Conservation (phyloP, 2,329 filamentous ascomycete genomes). For the Alternaria alternata region DNA sequence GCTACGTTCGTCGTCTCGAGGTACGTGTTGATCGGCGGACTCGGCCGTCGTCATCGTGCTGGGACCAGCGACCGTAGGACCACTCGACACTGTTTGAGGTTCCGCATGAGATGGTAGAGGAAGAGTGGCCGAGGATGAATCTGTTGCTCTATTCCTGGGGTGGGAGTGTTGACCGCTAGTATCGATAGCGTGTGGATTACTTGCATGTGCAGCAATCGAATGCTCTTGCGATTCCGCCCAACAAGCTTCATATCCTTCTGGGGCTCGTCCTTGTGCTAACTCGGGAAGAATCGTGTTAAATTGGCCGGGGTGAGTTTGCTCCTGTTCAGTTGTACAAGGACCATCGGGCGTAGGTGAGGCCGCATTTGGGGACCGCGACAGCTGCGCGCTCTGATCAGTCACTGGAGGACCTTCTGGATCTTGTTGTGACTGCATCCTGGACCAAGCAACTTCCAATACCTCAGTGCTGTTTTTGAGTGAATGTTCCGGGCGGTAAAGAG, state of each 20-base stretch:
- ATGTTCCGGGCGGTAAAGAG: rapidly evolving
- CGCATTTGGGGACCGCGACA: neutral
- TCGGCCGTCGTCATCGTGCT: neutral
- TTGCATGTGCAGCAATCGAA: rapidly evolving
- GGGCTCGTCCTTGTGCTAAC: neutral
- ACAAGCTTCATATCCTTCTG: neutral
- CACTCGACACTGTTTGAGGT: too few species aligned
- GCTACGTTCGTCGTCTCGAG: neutral
- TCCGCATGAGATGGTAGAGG: neutral
- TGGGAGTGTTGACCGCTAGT: neutral
- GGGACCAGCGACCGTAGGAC: neutral
- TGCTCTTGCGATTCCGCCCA: neutral
- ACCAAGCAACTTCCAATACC: neutral
- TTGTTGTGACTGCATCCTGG: neutral
- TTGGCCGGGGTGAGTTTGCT: neutral
- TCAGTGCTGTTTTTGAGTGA: rapidly evolving
- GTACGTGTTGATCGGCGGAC: neutral
- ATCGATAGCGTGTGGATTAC: too few species aligned
- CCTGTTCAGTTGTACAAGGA: neutral
- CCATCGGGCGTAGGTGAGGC: neutral
- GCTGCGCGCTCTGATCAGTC: neutral
- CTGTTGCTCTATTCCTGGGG: neutral
- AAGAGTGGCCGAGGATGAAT: neutral
- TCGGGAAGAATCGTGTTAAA: neutral
- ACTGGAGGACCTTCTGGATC: neutral